phyloP scores from a whole-genome alignment of 768 basidiomycete genomes.

The Epithele typhae region DNA sequence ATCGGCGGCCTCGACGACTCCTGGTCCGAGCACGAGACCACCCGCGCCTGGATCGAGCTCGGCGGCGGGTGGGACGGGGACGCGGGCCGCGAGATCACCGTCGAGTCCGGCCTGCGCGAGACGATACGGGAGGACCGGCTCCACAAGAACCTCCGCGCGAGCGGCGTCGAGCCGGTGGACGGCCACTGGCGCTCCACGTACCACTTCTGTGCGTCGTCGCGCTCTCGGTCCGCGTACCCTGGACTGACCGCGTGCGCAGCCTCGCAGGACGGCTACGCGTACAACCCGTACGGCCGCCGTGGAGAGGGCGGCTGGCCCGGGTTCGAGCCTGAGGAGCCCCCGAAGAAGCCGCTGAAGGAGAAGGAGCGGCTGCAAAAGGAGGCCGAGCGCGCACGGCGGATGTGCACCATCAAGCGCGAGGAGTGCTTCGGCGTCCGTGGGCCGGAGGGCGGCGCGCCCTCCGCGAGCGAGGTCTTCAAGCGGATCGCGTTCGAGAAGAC shows the following conservation, averaged over 20 bases:
- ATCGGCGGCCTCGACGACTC: constrained; percentile 23
- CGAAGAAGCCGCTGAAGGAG: neutral
- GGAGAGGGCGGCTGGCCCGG: constrained; percentile 12
- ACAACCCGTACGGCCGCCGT: constrained; percentile 12
- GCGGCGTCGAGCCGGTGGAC: constrained; percentile 13
- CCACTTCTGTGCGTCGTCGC: constrained; percentile 16
- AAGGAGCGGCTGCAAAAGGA: constrained; percentile 15
- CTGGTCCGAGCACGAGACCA: constrained; percentile 15
- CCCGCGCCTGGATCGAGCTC: constrained; percentile 28
- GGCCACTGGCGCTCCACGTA: constrained; percentile 15
- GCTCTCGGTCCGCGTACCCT: neutral
- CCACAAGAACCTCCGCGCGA: constrained; percentile 10
- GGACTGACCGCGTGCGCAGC: constrained; percentile 13
- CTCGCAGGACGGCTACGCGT: constrained; percentile 33
- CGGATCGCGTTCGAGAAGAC: constrained; percentile 25
- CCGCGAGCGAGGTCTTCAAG: constrained; percentile 27
- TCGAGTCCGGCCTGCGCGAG: constrained; percentile 11
- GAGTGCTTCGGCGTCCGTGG: constrained; percentile 22
- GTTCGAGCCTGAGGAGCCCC: constrained; percentile 5
- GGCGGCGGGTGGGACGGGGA: constrained; percentile 17
- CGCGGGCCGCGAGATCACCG: constrained; percentile 9
- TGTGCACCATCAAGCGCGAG: constrained; percentile 28
- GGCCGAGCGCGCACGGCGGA: constrained; percentile 15
- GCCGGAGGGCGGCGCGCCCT: constrained; percentile 13
- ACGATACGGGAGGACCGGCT: constrained; percentile 19